Evolutionary conservation across 192 early-diverging fungal species (phyloP).

Genomic region (Entophlyctis luteolus): DNA sequence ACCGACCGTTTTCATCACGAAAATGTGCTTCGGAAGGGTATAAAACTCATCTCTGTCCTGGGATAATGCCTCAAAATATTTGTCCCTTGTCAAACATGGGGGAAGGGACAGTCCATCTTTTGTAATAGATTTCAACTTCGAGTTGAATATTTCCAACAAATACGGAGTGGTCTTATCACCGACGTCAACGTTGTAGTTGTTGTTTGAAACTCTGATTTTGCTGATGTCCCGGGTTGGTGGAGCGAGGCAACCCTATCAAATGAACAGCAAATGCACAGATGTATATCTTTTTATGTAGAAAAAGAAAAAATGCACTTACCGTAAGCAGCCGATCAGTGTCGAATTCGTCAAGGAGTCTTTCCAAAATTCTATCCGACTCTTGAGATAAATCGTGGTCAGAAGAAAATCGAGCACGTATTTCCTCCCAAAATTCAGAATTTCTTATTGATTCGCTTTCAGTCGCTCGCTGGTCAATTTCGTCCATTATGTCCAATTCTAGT

Average conservation of each 20-base stretch:
- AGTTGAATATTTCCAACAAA: background rate
- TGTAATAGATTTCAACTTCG: background rate
- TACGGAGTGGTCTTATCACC: background rate
- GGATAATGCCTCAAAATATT: background rate
- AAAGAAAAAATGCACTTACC: background rate
- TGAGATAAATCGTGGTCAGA: background rate
- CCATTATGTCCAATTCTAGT: background rate
- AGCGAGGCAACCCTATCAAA: background rate
- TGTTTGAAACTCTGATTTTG: background rate
- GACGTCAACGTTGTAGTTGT: background rate
- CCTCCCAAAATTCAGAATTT: background rate
- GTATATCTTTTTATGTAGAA: background rate
- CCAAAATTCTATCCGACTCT: background rate
- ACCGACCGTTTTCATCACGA: background rate
- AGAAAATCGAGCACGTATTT: background rate
- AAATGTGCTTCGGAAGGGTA: conserved; percentile 1
- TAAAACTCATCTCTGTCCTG: background rate
- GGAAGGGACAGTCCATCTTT: background rate
- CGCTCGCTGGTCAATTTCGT: background rate
- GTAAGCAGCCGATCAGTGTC: background rate
- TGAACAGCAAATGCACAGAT: background rate
- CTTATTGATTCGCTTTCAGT: background rate
- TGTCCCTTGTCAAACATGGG: background rate
- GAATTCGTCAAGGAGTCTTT: background rate
- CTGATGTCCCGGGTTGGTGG: background rate